phyloP scores from a whole-genome alignment of 2,329 filamentous ascomycete species.

The Arthroderma uncinatum region DNA sequence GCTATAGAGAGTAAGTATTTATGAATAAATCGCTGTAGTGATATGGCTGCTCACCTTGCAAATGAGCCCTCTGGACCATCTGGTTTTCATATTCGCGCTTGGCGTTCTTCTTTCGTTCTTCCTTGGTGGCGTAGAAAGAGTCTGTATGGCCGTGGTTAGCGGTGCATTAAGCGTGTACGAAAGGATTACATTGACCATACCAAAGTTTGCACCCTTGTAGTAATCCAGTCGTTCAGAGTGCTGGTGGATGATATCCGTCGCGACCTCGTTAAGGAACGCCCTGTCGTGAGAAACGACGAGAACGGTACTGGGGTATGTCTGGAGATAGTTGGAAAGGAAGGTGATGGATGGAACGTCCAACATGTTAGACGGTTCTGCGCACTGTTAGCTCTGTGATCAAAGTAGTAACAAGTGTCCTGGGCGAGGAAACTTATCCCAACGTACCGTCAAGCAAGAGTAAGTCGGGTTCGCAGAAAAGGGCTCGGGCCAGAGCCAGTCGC shows the following conservation, averaged over 20 bases:
- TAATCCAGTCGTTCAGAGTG: constrained; percentile 96
- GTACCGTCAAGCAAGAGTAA: constrained; percentile 73
- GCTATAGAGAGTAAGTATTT: constrained; percentile 32
- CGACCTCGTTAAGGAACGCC: constrained; percentile 96
- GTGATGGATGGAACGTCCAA: constrained; percentile 99
- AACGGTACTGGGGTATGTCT: constrained; percentile 85
- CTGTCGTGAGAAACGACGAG: constrained; percentile 97
- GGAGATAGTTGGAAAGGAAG: constrained; percentile 91
- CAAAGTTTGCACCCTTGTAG: constrained; percentile 94
- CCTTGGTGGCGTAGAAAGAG: constrained; percentile 91
- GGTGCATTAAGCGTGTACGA: background rate
- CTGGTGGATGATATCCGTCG: constrained; percentile 98
- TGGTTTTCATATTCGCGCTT: constrained; percentile 98
- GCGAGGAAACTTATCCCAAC: constrained; percentile 6
- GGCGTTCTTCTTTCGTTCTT: constrained; percentile 91
- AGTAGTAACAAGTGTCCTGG: background rate
- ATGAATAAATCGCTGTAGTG: background rate
- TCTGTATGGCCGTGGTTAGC: constrained; percentile 38
- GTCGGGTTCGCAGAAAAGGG: constrained; percentile 95
- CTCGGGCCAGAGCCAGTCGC: constrained; percentile 86
- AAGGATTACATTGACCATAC: constrained; percentile 21
- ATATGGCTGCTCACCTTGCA: constrained; percentile 48
- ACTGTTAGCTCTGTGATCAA: constrained; percentile 15
- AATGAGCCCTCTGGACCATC: constrained; percentile 82
- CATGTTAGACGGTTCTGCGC: constrained; percentile 91